Base-by-base conservation (phyloP, 345 rosid species). In the Arabidopsis arenosa region DNA sequence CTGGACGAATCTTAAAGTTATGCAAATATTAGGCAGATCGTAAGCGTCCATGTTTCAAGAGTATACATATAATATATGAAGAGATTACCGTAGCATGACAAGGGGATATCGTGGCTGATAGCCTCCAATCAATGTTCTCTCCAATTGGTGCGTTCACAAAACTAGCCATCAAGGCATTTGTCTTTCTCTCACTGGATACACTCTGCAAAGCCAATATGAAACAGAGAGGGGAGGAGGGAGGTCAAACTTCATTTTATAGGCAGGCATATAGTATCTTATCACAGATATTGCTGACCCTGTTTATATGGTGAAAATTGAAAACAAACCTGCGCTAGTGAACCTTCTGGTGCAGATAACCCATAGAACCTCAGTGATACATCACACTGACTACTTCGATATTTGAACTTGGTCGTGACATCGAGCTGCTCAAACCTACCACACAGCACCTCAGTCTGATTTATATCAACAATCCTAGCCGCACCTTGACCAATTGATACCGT, bases 291-390 rank as follows among this genome's bases (percentile, higher is more conserved):
- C 59, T 37, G 60, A 76, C 59, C 61, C 61, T 47, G 15, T 14
- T 45, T 44, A 35, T 36, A 23, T 72, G 60, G 59, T 56, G 41
- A 63, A 66, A 72, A 35, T 0, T 37, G 66, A 63, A 78, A 80
- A 82, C 92, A 82, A 82, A 95, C 99, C 99, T 95, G 86, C 35
- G 97, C 97, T 81, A 95, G 88, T 43, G 99, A 88, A 78, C 99
- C 99, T 85, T 93, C 99, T 66, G 99, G 99, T 48, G 91, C 89
- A 73, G 96, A 92, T 82, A 95, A 82, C 68, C 99, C 99, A 86
- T 90, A 95, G 69, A 84, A 95, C 82, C 83, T 92, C 82, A 95
- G 77, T 18, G 82, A 85, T 76, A 92, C 84, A 80, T 95, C 90
- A 48, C 87, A 90, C 57, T 87, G 90, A 51, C 86, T 85, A 81